Percentiles rank a stretch among this genome's conserved stretches.
phyloP scores from a whole-genome alignment of 768 basidiomycete species.

The Phallus indusiatus region DNA sequence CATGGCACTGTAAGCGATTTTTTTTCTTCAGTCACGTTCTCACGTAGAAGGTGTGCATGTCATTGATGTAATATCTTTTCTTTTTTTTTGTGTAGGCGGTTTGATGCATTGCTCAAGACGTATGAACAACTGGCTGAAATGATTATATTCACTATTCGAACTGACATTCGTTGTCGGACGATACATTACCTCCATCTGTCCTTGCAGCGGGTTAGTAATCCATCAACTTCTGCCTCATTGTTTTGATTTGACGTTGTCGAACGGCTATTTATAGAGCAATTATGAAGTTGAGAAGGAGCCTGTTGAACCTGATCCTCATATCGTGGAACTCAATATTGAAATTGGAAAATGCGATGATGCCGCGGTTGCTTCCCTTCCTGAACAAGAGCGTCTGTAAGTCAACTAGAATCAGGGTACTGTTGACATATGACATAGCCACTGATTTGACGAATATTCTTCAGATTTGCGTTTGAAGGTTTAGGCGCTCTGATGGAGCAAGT shows the following conservation, averaged over 20 bases:
- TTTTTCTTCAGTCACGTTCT: too few relatives aligned
- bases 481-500: constrained; percentile 78
- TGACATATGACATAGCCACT: neutral
- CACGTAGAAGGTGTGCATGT: neutral
- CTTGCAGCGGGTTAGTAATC: constrained; percentile 53
- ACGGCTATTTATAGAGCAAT: constrained; percentile 50
- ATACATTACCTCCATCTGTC: constrained; percentile 76
- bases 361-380: constrained; percentile 50
- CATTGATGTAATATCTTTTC: too few relatives aligned
- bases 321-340: constrained; percentile 78
- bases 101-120: constrained; percentile 82
- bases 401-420: neutral
- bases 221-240: neutral
- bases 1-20: constrained; percentile 67
- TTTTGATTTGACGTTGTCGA: constrained; percentile 6
- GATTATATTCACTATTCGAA: constrained; percentile 77
- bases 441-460: constrained; percentile 22
- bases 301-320: constrained; percentile 83
- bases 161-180: constrained; percentile 78
- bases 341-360: constrained; percentile 69
- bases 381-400: constrained; percentile 58
- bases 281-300: constrained; percentile 77
- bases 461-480: constrained; percentile 83
- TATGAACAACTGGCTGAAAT: constrained; percentile 85
- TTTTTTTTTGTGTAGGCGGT: constrained; percentile 54